Percentiles rank a stretch among this genome's conserved stretches.
Conservation (phyloP, 768 basidiomycete genomes). For the Floccularia luteovirens region DNA sequence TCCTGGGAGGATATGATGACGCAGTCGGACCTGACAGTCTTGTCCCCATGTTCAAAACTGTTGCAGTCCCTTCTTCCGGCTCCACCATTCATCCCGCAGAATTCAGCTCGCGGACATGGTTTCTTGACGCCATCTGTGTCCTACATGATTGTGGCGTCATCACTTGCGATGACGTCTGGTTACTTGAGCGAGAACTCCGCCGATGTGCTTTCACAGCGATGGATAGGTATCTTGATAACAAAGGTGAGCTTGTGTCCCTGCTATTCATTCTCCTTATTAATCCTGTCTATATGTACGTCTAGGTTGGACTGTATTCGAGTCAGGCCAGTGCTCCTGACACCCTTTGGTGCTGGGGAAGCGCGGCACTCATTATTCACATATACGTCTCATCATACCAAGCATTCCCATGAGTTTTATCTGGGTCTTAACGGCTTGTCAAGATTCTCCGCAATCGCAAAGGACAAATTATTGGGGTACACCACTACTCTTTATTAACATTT, state of each 20-base stretch:
- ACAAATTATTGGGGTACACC: too few species aligned
- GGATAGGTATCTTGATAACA: constrained; percentile 38
- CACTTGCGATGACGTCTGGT: constrained; percentile 40
- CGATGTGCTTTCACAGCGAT: constrained; percentile 39
- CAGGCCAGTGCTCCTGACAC: not conserved
- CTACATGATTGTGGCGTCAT: constrained; percentile 40
- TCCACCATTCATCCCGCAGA: constrained; percentile 21
- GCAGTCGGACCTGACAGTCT: constrained; percentile 33
- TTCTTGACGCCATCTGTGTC: constrained; percentile 36
- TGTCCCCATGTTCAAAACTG: constrained; percentile 35
- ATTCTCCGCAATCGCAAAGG: too few species aligned
- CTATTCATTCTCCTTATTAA: not conserved
- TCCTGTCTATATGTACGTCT: not conserved
- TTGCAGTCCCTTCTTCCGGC: constrained; percentile 24
- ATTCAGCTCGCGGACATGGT: constrained; percentile 41
- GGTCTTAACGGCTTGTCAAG: too few species aligned
- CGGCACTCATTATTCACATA: too few species aligned
- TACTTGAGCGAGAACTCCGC: constrained; percentile 38
- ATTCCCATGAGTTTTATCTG: too few species aligned
- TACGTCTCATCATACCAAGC: too few species aligned
- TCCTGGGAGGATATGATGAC: constrained; percentile 33
- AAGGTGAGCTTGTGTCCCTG: constrained; percentile 18
- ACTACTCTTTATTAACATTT: too few species aligned
- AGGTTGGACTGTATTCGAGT: not conserved
- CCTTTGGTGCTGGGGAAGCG: too few species aligned